Evolutionary conservation across 2,329 filamentous ascomycete genomes (phyloP).

Genomic region (Epichloe brachyelytri): DNA sequence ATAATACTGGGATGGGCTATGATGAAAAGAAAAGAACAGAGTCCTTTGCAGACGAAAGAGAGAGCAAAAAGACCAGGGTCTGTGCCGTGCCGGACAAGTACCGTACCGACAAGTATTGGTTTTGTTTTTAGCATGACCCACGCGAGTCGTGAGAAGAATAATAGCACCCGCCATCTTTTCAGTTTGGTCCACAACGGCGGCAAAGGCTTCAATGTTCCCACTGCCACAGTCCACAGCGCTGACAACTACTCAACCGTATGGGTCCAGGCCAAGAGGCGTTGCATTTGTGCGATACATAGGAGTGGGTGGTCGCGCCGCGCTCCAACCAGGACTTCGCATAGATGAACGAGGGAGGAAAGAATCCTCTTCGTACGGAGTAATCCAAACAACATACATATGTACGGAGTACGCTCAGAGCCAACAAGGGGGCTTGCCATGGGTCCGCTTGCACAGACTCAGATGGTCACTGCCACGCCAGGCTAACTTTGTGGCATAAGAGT

Average conservation of each 20-base stretch:
- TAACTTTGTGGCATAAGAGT: conserved; percentile 1
- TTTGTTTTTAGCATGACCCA: not conserved
- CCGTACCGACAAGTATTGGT: not conserved
- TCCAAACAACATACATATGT: not conserved
- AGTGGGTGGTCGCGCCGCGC: conserved; percentile 1
- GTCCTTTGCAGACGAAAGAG: not conserved
- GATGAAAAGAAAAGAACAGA: not conserved
- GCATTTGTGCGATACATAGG: not conserved
- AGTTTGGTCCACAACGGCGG: not conserved
- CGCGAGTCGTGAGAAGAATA: not conserved
- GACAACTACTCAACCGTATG: not conserved
- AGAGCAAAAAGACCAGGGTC: not conserved
- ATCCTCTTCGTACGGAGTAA: not conserved
- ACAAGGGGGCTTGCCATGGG: conserved; percentile 4
- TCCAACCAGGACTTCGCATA: not conserved
- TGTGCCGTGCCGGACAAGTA: not conserved
- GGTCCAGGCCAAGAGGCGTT: conserved; percentile 1
- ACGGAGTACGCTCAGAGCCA: not conserved
- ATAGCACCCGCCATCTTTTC: not conserved
- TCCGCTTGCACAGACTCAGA: conserved; percentile 1
- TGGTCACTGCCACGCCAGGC: not conserved
- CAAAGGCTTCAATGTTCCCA: not conserved
- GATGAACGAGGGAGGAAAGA: too few species aligned
- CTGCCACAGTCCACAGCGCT: not conserved
- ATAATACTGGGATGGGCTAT: too few species aligned